Conservation (phyloP, 2,329 filamentous ascomycete species). For the Magnaporthiopsis poae region DNA sequence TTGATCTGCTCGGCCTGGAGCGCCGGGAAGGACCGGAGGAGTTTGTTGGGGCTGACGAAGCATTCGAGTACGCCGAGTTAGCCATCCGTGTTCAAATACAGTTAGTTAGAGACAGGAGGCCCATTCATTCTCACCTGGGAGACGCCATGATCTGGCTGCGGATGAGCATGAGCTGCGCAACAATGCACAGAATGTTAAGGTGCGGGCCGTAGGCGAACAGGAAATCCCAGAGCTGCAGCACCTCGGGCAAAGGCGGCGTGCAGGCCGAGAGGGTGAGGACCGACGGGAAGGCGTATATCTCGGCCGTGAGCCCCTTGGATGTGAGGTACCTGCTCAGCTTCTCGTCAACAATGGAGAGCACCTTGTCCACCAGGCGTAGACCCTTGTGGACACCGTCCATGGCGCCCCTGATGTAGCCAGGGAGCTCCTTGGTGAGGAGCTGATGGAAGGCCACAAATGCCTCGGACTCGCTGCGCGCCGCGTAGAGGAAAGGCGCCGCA, state of each 20-base stretch:
- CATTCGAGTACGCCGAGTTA: too few relatives aligned
- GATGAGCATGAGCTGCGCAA: constrained; percentile 85
- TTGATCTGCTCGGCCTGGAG: constrained; percentile 78
- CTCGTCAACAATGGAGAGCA: constrained; percentile 81
- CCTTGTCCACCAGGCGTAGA: constrained; percentile 80
- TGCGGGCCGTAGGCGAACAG: constrained; percentile 92
- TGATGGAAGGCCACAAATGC: constrained; percentile 85
- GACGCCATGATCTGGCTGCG: constrained; percentile 74
- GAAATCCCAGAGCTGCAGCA: constrained; percentile 91
- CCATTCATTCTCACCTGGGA: constrained; percentile 52
- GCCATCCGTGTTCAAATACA: too few relatives aligned
- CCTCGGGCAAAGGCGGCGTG: constrained; percentile 87
- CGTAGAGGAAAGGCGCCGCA: constrained; percentile 89
- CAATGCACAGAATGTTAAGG: constrained; percentile 90
- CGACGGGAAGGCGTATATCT: constrained; percentile 92
- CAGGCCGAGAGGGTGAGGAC: constrained; percentile 92
- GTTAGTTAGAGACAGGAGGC: not conserved
- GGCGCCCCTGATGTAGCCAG: constrained; percentile 85
- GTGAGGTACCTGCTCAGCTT: constrained; percentile 77
- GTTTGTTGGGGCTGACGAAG: constrained; percentile 67
- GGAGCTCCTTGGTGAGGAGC: constrained; percentile 78
- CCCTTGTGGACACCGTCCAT: constrained; percentile 97
- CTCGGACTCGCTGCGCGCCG: constrained; percentile 85
- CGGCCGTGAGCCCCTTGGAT: constrained; percentile 77
- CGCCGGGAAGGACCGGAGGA: constrained; percentile 77